Evolutionary conservation across 2,329 filamentous ascomycete species (phyloP), one percentile per base, ranked within the genome.

Genomic region (Monosporascus sp.): DNA sequence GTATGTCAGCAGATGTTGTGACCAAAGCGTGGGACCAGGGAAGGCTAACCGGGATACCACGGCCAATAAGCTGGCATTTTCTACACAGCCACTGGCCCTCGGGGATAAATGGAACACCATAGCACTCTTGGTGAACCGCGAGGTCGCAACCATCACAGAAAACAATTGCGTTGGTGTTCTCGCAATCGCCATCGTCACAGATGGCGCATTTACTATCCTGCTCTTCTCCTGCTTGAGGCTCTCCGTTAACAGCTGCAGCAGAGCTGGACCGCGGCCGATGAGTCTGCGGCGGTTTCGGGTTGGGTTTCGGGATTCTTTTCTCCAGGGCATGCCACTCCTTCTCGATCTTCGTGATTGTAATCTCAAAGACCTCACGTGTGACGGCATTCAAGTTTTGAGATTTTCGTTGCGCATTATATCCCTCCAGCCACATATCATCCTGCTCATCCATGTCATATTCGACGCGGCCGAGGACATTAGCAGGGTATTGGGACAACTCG

Each of bases 401-500:
- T 66, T 85, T 89, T 53, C 94, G 84, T 63, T 88, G 84, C 14
- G 76, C 73, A 63, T 99, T 99, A 67, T 93, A 84, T 39, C 84
- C 82, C 61, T 94, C 88, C 25, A 99, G 76, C 94, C 94, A 99
- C 74, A 92, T 90, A 60, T 96, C 91, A 68, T 99, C 94, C 66
- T 99, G 94, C 71, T 99, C 94, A 66, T 99, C 94, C 94, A 99
- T 99, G 69, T 99, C 94, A 68, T 99, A 99, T 68, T 99, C 94
- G 20, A 99, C 94, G 52, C 90, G 85, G 14, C 90, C 90, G 39
- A 95, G 80, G 18, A 75, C 75, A 50, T 73, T 74, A 37, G 72
- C 72, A 5, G 75, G 73, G 39, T 68, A 65, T 39, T 70, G 69
- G 5, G 61, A 39, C 50, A 73, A 67, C 46, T 89, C 85, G 8